Conservation (phyloP, 768 basidiomycete species). For the Russula dissimulans region DNA sequence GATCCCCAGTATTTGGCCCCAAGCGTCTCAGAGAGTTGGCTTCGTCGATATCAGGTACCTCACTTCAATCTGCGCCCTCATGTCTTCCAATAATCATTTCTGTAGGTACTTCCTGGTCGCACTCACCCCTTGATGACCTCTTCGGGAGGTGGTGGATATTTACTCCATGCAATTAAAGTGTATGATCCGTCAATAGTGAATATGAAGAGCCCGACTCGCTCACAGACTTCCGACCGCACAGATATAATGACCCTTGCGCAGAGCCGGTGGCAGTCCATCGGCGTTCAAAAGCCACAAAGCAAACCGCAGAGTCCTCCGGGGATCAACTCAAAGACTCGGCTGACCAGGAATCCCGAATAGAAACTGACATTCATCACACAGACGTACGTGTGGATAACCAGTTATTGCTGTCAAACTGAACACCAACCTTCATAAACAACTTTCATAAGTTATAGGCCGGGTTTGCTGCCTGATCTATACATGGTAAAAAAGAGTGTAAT, state of each 20-base stretch:
- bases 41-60: constrained; percentile 77
- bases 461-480: not conserved
- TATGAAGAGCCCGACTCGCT: not conserved
- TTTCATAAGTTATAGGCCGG: not conserved
- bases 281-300: constrained; percentile 27
- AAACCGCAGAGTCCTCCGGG: not conserved
- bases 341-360: not conserved
- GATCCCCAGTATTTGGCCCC: constrained; percentile 65
- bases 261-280: constrained; percentile 43
- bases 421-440: not conserved
- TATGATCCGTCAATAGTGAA: constrained; percentile 28
- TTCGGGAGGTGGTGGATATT: constrained; percentile 80
- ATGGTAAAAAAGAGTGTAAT: not conserved
- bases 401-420: not conserved
- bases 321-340: not conserved
- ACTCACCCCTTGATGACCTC: constrained; percentile 94
- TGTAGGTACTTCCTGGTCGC: constrained; percentile 78
- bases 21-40: constrained; percentile 76
- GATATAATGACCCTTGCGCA: constrained; percentile 55
- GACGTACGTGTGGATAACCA: not conserved
- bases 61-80: not conserved
- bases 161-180: constrained; percentile 85
- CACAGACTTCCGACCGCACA: not conserved
- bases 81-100: not conserved
- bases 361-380: not conserved